Conservation (phyloP, 1,284 basidiomycete species). For the Thelephora terrestris region DNA sequence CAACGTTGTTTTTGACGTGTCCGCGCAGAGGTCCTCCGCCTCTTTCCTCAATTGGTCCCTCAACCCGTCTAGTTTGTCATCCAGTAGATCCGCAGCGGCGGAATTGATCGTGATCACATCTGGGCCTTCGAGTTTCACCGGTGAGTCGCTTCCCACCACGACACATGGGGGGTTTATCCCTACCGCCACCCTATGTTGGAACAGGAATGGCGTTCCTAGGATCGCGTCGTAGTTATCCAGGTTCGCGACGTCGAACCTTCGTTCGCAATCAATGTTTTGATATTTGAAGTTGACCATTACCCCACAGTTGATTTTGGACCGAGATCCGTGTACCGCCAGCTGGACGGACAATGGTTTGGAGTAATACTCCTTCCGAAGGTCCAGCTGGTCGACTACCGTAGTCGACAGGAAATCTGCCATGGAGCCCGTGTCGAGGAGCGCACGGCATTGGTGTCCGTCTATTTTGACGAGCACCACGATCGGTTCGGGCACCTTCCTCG, state of each 20-base stretch:
- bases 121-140: conserved; percentile 13
- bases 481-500: conserved; percentile 19
- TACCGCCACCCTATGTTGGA: conserved; percentile 15
- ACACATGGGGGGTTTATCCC: conserved; percentile 15
- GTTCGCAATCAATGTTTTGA: conserved; percentile 17
- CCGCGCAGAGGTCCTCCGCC: conserved; percentile 18
- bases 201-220: conserved; percentile 21
- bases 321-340: conserved; percentile 20
- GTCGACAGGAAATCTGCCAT: conserved; percentile 31
- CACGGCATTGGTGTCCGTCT: conserved; percentile 22
- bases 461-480: conserved; percentile 22
- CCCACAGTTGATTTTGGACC: conserved; percentile 20
- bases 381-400: conserved; percentile 25
- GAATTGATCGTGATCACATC: conserved; percentile 8
- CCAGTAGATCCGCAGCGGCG: conserved; percentile 9
- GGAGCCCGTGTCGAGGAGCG: conserved; percentile 27
- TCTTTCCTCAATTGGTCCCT: conserved; percentile 12
- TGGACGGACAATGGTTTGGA: conserved; percentile 22
- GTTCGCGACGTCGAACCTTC: conserved; percentile 23
- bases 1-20: conserved; percentile 16
- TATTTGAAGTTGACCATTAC: conserved; percentile 15
- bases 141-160: conserved; percentile 9
- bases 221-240: conserved; percentile 20
- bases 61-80: conserved; percentile 11
- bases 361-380: conserved; percentile 12